Percentiles rank a stretch among this genome's conserved stretches.
These are phyloP conservation scores for Quercus phellos DNA, from an alignment of 331 rosid species.

Conservation along the genomic window DNA sequence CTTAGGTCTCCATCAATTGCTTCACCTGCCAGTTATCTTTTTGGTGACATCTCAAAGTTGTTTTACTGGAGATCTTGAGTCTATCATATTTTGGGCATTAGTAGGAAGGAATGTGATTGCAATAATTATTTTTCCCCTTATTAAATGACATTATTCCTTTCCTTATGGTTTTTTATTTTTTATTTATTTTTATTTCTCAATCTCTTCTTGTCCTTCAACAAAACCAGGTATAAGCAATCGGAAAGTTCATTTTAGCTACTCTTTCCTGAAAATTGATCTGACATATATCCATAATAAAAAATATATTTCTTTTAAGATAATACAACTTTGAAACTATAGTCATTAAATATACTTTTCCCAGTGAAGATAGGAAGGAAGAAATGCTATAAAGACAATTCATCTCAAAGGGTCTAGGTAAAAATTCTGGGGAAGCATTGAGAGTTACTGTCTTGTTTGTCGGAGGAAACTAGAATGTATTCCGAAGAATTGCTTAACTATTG, in stretches of 20 bases:
- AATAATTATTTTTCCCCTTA: background rate
- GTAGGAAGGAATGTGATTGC: background rate
- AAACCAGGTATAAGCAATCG: background rate
- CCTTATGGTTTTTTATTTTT: background rate
- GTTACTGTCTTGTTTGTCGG: too few species aligned
- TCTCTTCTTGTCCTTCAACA: background rate
- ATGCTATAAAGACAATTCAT: background rate
- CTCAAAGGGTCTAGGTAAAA: too few species aligned
- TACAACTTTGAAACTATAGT: background rate
- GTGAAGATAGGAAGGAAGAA: background rate
- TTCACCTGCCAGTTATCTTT: too few species aligned
- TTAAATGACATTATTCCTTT: background rate
- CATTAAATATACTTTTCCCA: background rate
- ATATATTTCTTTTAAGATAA: too few species aligned
- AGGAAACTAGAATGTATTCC: too few species aligned
- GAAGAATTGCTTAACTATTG: too few species aligned
- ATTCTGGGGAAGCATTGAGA: too few species aligned
- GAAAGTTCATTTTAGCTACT: background rate
- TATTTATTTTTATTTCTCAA: background rate
- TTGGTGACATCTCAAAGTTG: too few species aligned
- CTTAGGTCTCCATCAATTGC: too few species aligned
- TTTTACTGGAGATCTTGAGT: background rate
- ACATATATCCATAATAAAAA: background rate
- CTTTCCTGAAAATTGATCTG: background rate
- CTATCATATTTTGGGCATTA: background rate